Evolutionary conservation across 78 protist genomes (phyloP).

Genomic region (Mantamonas sphyraenae): DNA sequence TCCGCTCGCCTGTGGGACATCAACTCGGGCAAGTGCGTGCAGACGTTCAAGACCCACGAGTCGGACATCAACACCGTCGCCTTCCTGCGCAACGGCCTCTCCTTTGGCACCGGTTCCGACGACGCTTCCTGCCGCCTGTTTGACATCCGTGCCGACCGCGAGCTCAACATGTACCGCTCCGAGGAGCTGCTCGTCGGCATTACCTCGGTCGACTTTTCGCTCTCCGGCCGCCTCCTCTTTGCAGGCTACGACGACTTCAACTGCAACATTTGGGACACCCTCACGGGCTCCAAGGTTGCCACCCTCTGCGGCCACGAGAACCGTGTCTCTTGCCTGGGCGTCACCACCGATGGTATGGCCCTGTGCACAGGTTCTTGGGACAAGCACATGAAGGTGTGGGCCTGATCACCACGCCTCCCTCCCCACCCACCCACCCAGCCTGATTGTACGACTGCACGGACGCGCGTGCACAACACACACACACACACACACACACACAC

Average conservation of each 20-base stretch:
- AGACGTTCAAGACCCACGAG: slow-evolving; percentile 90
- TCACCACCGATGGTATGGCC: slow-evolving; percentile 85
- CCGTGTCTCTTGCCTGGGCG: slow-evolving; percentile 91
- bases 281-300: slow-evolving; percentile 67
- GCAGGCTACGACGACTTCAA: slow-evolving; percentile 84
- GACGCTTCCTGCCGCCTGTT: slow-evolving; percentile 89
- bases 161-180: slow-evolving; percentile 66
- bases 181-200: slow-evolving; percentile 78
- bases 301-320: slow-evolving; percentile 80
- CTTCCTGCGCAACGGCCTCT: slow-evolving; percentile 41
- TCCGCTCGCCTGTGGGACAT: slow-evolving; percentile 86
- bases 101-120: slow-evolving; percentile 93
- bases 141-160: slow-evolving; percentile 90
- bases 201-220: slow-evolving; percentile 83
- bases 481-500: no score
- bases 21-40: slow-evolving; percentile 67
- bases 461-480: no score
- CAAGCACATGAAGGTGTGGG: no score
- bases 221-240: slow-evolving; percentile 48
- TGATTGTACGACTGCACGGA: no score
- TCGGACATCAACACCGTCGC: slow-evolving; percentile 89
- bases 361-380: slow-evolving; percentile 96
- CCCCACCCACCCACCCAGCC: no score
- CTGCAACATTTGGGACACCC: slow-evolving; percentile 91
- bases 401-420: no score